Evolutionary conservation across 805 yeast genomes (phyloP).

Genomic region (Starmera quercuum): DNA sequence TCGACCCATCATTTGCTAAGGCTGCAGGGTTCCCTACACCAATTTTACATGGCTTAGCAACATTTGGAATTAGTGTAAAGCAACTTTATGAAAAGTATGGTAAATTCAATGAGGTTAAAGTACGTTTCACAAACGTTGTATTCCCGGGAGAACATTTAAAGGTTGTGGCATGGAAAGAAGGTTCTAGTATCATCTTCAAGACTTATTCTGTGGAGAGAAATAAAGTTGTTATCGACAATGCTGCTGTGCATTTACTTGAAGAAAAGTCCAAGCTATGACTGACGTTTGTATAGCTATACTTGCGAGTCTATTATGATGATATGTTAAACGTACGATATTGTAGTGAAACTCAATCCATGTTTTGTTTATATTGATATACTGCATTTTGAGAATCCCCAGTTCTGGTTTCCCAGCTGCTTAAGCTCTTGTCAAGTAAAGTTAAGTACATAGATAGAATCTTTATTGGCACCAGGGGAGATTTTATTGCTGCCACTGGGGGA

Average conservation of each 20-base stretch:
- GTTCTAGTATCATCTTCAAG: conserved; percentile 61
- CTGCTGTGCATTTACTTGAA: conserved; percentile 60
- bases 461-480: too few relatives aligned
- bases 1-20: conserved; percentile 85
- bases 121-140: conserved; percentile 83
- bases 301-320: too few relatives aligned
- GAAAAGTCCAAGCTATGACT: conserved; percentile 22
- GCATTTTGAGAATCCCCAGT: too few relatives aligned
- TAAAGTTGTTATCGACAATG: conserved; percentile 73
- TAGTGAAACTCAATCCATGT: too few relatives aligned
- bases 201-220: conserved; percentile 74
- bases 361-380: too few relatives aligned
- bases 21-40: conserved; percentile 83
- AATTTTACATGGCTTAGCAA: conserved; percentile 87
- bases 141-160: conserved; percentile 89
- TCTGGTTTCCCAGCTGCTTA: too few relatives aligned
- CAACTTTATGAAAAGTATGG: conserved; percentile 76
- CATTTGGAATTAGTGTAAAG: conserved; percentile 77
- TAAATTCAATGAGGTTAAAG: conserved; percentile 75
- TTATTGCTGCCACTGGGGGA: too few relatives aligned
- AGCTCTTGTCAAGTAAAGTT: too few relatives aligned
- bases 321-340: too few relatives aligned
- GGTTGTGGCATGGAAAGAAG: conserved; percentile 79
- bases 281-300: background rate
- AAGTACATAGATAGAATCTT: too few relatives aligned